phyloP scores from a whole-genome alignment of 768 basidiomycete species.

The Suillus ampliporus region DNA sequence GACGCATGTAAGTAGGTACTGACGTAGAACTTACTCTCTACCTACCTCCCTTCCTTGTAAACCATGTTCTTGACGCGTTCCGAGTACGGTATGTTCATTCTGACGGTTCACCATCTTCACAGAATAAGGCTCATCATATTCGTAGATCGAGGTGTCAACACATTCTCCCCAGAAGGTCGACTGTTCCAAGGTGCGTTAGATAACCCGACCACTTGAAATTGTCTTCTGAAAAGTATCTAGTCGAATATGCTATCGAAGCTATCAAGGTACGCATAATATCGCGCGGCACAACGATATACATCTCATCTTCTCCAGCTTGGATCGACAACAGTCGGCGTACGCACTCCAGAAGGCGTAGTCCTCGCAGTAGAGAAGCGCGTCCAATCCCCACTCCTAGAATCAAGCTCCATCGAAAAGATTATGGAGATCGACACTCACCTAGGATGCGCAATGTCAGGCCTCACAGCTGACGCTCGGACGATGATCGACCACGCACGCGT shows the following conservation, averaged over 20 bases:
- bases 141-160: conserved; percentile 95
- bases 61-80: conserved; percentile 93
- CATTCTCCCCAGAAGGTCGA: conserved; percentile 98
- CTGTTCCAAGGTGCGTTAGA: conserved; percentile 86
- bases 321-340: conserved; percentile 96
- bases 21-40: conserved; percentile 17
- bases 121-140: conserved; percentile 9
- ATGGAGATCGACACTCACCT: conserved; percentile 99
- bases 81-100: conserved; percentile 73
- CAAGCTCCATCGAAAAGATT: conserved; percentile 97
- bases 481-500: conserved; percentile 99
- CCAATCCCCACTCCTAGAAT: conserved; percentile 94
- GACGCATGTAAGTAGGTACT: conserved; percentile 42
- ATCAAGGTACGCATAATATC: conserved; percentile 73
- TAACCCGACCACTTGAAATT: conserved; percentile 6
- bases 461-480: conserved; percentile 97
- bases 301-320: conserved; percentile 69
- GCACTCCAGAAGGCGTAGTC: conserved; percentile 87
- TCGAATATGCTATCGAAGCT: conserved; percentile 99
- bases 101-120: neutral
- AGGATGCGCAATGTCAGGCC: conserved; percentile 96
- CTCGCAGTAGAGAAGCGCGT: conserved; percentile 99
- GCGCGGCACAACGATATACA: neutral
- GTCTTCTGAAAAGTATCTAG: conserved; percentile 47
- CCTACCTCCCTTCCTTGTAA: conserved; percentile 12